phyloP scores from a whole-genome alignment of 345 rosid species.

The Populus nigra region DNA sequence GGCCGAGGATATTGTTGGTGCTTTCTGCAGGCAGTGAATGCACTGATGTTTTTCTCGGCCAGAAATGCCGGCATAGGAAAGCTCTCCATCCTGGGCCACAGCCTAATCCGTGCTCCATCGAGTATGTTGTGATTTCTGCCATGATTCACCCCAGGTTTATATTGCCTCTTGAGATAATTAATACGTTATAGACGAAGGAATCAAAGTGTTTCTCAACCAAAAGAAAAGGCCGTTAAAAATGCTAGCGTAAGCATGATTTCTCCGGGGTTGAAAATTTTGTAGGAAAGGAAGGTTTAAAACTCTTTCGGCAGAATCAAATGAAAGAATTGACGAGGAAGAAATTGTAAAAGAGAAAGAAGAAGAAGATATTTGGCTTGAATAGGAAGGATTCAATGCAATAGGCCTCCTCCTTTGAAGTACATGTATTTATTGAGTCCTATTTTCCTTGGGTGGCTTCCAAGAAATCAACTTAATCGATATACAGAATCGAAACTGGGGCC shows the following conservation, averaged over 20 bases:
- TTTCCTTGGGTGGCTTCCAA: too few relatives aligned
- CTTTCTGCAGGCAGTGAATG: slow-evolving; percentile 36
- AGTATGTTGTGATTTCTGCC: slow-evolving; percentile 29
- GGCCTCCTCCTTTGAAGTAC: too few relatives aligned
- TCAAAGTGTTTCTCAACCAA: not conserved
- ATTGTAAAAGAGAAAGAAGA: too few relatives aligned
- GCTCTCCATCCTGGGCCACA: slow-evolving; percentile 57
- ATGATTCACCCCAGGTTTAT: not conserved
- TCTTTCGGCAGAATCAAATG: too few relatives aligned
- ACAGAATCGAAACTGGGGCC: too few relatives aligned
- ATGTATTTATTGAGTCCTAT: too few relatives aligned
- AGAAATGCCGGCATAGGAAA: slow-evolving; percentile 45
- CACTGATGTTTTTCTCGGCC: slow-evolving; percentile 36
- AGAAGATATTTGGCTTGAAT: too few relatives aligned
- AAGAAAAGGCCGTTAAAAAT: not conserved
- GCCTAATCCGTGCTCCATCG: slow-evolving; percentile 35
- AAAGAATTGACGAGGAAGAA: too few relatives aligned
- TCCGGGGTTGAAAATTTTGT: not conserved
- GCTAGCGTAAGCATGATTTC: not conserved
- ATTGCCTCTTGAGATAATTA: not conserved
- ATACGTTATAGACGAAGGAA: slow-evolving; percentile 5
- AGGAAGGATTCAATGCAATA: too few relatives aligned
- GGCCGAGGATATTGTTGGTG: slow-evolving; percentile 4
- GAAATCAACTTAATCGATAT: too few relatives aligned
- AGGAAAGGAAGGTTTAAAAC: too few relatives aligned